phyloP scores from a whole-genome alignment of 345 rosid species.

The Dovyalis caffra region DNA sequence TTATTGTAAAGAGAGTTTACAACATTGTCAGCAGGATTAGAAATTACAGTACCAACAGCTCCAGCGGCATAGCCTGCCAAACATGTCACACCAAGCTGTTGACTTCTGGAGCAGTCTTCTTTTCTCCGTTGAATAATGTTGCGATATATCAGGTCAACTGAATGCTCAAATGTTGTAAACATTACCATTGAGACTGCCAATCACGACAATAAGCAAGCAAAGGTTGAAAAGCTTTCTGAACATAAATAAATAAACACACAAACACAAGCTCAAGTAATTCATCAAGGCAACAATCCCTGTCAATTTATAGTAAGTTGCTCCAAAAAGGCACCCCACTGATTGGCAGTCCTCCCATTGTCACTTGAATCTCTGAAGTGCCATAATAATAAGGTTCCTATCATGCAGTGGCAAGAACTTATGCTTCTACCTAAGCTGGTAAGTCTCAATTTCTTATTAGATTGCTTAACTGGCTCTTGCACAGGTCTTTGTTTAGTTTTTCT shows the following conservation, averaged over 20 bases:
- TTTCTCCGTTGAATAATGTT: constrained; percentile 34
- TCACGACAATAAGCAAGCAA: constrained; percentile 10
- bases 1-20: constrained; percentile 56
- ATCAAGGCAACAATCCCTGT: background rate
- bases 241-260: background rate
- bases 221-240: background rate
- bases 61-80: constrained; percentile 56
- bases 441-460: no score
- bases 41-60: constrained; percentile 45
- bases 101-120: constrained; percentile 47
- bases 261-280: background rate
- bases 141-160: constrained; percentile 39
- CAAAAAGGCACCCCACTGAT: background rate
- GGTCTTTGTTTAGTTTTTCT: no score
- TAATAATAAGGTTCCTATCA: background rate
- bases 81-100: constrained; percentile 54
- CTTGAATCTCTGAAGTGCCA: background rate
- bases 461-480: no score
- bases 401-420: no score
- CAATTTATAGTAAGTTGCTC: background rate
- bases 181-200: constrained; percentile 55
- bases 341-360: background rate
- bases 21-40: constrained; percentile 62
- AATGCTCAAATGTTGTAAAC: constrained; percentile 56
- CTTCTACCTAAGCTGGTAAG: no score